phyloP scores from a whole-genome alignment of 192 early-diverging fungal genomes.

The Helicostylum pulchrum region DNA sequence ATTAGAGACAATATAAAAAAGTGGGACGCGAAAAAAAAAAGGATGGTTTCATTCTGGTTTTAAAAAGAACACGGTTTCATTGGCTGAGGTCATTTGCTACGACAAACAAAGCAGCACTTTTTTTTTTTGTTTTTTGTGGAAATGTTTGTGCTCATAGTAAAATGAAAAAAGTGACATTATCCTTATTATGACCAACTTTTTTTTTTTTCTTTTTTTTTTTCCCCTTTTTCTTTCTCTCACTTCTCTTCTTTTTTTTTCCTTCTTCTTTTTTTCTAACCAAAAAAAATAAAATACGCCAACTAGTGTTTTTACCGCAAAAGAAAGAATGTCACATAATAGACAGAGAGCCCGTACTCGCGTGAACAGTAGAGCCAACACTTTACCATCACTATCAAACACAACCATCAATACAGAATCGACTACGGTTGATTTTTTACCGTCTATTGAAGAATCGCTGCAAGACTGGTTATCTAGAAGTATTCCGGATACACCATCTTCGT shows the following conservation, averaged over 20 bases:
- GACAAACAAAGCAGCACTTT: too few species aligned
- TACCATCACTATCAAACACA: slow-evolving; percentile 4
- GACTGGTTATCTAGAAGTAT: slow-evolving; percentile 26
- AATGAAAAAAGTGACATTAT: too few species aligned
- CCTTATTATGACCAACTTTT: too few species aligned
- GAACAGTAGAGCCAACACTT: slow-evolving; percentile 12
- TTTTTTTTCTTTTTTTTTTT: background rate
- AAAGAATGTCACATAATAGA: slow-evolving; percentile 13
- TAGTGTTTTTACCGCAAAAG: too few species aligned
- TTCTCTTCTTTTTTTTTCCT: background rate
- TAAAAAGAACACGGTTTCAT: too few species aligned
- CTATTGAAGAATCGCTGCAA: slow-evolving; percentile 18
- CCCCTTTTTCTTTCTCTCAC: background rate
- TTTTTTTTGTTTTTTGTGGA: too few species aligned
- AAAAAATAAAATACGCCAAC: background rate
- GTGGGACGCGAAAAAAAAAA: too few species aligned
- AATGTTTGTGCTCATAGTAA: too few species aligned
- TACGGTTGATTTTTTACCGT: background rate
- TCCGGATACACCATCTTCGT: slow-evolving; percentile 10
- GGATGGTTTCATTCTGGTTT: too few species aligned
- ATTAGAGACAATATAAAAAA: too few species aligned
- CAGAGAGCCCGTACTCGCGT: slow-evolving; percentile 13
- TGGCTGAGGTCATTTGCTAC: too few species aligned
- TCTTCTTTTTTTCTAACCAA: slow-evolving; percentile 1
- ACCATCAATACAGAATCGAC: background rate